A percentile compares a stretch with the other conserved stretches of the same genome.
Conservation (phyloP, 345 rosid species). For the Mercurialis annua region DNA sequence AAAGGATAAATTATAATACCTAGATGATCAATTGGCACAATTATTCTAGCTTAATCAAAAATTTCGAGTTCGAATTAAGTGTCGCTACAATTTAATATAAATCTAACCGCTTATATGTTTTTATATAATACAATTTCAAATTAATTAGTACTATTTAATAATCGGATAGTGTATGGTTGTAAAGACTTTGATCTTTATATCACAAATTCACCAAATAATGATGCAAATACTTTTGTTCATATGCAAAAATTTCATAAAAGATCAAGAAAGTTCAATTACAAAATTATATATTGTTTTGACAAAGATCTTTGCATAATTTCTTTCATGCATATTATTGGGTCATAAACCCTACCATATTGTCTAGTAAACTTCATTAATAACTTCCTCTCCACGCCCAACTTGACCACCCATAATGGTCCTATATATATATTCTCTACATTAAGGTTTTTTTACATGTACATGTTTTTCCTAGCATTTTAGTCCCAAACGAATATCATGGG, state of each 20-base stretch:
- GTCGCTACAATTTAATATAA: no score
- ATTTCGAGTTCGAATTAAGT: no score
- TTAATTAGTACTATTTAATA: no score
- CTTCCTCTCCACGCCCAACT: constrained; percentile 4
- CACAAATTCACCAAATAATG: no score
- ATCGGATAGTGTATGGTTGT: no score
- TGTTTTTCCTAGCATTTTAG: constrained; percentile 6
- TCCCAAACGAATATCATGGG: constrained; percentile 6
- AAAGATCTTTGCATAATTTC: neutral
- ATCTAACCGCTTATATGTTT: no score
- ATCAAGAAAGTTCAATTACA: neutral
- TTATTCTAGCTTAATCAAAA: no score
- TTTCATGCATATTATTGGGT: constrained; percentile 7
- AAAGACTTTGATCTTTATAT: no score
- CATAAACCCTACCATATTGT: constrained; percentile 9
- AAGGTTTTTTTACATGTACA: constrained; percentile 3
- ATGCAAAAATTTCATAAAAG: neutral
- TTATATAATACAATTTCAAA: no score
- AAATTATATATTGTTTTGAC: neutral
- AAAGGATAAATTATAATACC: neutral
- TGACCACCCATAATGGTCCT: constrained; percentile 1
- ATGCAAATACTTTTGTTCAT: neutral
- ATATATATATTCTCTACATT: neutral
- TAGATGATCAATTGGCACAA: no score
- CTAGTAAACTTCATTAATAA: neutral